A percentile compares a stretch with the other conserved stretches of the same genome.
These are phyloP conservation scores for Curvularia spicifera DNA, from an alignment of 2,329 filamentous ascomycete species.

Conservation along the genomic window DNA sequence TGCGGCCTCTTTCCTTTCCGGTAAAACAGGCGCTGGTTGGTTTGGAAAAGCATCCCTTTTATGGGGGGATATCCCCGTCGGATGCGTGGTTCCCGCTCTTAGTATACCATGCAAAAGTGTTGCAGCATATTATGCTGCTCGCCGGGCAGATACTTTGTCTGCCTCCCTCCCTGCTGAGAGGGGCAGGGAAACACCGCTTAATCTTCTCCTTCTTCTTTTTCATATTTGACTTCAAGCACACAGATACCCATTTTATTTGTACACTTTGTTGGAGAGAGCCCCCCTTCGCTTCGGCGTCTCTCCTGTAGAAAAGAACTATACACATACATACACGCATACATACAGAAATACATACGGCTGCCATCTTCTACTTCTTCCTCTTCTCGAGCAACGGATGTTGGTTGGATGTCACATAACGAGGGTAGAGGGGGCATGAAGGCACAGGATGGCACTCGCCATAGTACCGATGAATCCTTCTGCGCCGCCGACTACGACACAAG, in stretches of 20 bases:
- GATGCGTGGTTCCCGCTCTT: background rate
- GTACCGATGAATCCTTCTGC: background rate
- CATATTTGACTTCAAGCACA: constrained; percentile 1
- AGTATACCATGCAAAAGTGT: background rate
- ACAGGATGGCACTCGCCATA: background rate
- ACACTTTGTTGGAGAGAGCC: background rate
- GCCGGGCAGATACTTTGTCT: background rate
- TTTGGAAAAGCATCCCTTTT: background rate
- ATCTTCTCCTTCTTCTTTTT: background rate
- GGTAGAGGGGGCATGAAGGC: background rate
- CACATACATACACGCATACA: background rate
- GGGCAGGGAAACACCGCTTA: background rate
- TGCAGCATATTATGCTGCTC: background rate
- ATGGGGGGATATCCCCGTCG: background rate
- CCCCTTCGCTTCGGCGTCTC: background rate
- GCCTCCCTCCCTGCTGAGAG: background rate
- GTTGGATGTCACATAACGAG: background rate
- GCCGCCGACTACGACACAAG: background rate
- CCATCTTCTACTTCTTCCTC: background rate
- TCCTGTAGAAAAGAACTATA: background rate
- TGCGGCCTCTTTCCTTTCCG: background rate
- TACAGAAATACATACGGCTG: background rate
- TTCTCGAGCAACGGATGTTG: background rate
- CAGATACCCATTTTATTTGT: constrained; percentile 5
- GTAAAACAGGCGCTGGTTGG: background rate